Conservation (phyloP, 106 monocot genomes). For the Vanilla planifolia region DNA sequence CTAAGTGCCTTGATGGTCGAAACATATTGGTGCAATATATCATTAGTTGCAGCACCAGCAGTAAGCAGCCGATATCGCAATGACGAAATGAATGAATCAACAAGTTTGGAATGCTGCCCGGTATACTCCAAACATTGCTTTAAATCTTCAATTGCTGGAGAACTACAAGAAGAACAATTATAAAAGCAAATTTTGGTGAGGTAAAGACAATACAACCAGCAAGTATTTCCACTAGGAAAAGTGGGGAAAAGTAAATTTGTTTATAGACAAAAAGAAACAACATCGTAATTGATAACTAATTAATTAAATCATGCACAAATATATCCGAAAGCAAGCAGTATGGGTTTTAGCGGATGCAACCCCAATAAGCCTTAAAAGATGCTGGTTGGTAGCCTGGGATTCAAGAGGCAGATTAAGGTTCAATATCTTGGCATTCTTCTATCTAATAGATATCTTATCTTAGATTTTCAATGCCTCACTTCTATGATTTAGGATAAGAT, state of each 20-base stretch:
- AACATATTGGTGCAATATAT: slow-evolving; percentile 98
- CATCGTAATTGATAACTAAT: too few relatives aligned
- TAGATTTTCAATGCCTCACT: too few relatives aligned
- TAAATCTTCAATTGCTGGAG: slow-evolving; percentile 94
- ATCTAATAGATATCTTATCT: too few relatives aligned
- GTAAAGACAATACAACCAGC: not conserved
- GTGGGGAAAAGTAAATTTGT: not conserved
- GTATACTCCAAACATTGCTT: slow-evolving; percentile 89
- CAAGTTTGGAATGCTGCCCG: slow-evolving; percentile 96
- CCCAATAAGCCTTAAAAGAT: too few relatives aligned
- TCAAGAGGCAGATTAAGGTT: too few relatives aligned
- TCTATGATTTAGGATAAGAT: too few relatives aligned
- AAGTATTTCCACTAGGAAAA: not conserved
- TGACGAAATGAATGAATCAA: slow-evolving; percentile 92
- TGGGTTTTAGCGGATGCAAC: too few relatives aligned
- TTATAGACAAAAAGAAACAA: not conserved
- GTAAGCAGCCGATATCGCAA: slow-evolving; percentile 84
- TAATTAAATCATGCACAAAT: not conserved
- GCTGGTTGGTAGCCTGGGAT: too few relatives aligned
- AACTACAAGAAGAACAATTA: slow-evolving; percentile 42
- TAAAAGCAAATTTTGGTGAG: too few relatives aligned
- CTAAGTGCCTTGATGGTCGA: slow-evolving; percentile 94
- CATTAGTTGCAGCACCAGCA: slow-evolving; percentile 98
- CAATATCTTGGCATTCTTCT: too few relatives aligned
- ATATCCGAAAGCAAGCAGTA: not conserved